Percentiles rank a stretch among this genome's conserved stretches.
Conservation (phyloP, 495 filamentous ascomycete genomes). For the Astrocystis sublimbata region DNA sequence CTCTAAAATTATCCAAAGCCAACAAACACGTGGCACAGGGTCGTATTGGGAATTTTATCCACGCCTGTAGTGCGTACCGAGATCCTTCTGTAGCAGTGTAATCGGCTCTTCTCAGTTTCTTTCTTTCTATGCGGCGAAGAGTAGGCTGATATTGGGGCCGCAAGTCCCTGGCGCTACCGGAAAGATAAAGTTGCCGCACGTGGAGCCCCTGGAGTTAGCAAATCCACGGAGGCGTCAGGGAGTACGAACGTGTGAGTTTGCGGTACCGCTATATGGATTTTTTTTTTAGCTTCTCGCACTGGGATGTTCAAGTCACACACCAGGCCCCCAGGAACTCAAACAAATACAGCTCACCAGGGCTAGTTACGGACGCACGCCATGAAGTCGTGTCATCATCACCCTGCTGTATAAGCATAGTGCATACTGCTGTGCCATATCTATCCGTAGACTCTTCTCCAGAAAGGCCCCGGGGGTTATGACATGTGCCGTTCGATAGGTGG, state of each 20-base stretch:
- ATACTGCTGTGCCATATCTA: background rate
- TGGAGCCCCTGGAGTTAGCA: background rate
- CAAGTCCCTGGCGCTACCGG: background rate
- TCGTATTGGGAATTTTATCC: background rate
- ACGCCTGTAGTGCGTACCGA: background rate
- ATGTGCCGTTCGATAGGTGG: conserved; percentile 1
- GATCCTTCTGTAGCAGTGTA: background rate
- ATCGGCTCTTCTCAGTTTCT: background rate
- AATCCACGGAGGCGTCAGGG: no score
- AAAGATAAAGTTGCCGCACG: background rate
- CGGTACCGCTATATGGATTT: background rate
- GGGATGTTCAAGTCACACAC: background rate
- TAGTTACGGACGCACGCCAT: background rate
- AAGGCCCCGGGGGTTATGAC: background rate
- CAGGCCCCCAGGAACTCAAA: background rate
- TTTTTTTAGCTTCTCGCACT: background rate
- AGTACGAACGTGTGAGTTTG: background rate
- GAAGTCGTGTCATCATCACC: background rate
- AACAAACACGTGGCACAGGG: conserved; percentile 7
- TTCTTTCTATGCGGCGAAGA: background rate
- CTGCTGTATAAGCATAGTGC: background rate
- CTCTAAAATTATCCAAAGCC: background rate
- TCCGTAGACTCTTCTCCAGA: background rate
- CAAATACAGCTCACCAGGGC: background rate
- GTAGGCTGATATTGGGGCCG: background rate